These are phyloP conservation scores for Globisporangium iwayamae DNA, from an alignment of 352 stramenopile species.

Conservation along the genomic window DNA sequence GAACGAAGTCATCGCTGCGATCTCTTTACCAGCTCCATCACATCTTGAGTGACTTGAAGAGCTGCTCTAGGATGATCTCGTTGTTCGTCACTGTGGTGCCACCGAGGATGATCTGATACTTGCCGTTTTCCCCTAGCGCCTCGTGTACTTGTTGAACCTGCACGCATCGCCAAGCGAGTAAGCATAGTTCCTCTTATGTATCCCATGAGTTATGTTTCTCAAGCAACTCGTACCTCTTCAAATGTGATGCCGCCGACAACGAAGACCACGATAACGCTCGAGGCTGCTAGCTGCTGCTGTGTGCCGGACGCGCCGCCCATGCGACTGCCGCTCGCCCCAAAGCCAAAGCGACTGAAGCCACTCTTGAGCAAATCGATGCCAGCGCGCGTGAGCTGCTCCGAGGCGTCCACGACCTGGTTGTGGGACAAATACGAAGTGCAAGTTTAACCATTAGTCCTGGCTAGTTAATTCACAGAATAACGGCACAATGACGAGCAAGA, in stretches of 20 bases:
- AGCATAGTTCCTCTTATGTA: neutral
- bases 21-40: neutral
- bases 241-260: conserved; percentile 78
- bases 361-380: conserved; percentile 80
- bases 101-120: conserved; percentile 65
- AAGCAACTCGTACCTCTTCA: conserved; percentile 43
- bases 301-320: conserved; percentile 8
- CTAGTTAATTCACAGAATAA: neutral
- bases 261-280: conserved; percentile 58
- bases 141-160: conserved; percentile 69
- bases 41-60: conserved; percentile 29
- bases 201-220: neutral
- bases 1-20: neutral
- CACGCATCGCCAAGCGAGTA: neutral
- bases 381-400: conserved; percentile 68
- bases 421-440: neutral
- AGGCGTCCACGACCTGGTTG: conserved; percentile 66
- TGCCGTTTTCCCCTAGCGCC: conserved; percentile 39
- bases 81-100: conserved; percentile 74
- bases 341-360: conserved; percentile 80
- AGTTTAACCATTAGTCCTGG: neutral
- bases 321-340: conserved; percentile 26
- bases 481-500: neutral
- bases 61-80: conserved; percentile 54
- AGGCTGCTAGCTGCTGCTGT: conserved; percentile 32